A percentile compares a stretch with the other conserved stretches of the same genome.
Conservation (phyloP, 176 grass and related monocot genomes). For the Panicum miliaceum region DNA sequence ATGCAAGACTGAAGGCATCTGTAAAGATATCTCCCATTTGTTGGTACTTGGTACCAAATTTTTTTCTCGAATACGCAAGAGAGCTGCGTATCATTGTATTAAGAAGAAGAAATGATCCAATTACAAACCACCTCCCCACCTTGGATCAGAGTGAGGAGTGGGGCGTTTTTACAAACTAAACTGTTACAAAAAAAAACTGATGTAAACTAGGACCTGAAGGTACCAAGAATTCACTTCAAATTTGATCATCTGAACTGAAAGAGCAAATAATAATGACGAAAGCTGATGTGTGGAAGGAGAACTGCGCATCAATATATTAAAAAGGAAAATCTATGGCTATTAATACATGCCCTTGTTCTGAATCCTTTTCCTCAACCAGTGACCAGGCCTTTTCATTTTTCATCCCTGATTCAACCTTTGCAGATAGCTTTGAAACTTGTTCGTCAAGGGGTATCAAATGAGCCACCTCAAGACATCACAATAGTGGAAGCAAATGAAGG, state of each 20-base stretch:
- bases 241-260: slow-evolving; percentile 14
- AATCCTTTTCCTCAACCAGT: neutral
- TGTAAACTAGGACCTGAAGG: too few species aligned
- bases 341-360: neutral
- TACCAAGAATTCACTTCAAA: neutral
- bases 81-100: too few species aligned
- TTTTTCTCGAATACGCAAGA: too few species aligned
- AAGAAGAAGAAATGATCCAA: too few species aligned
- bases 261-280: neutral
- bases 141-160: too few species aligned
- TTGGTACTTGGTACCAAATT: too few species aligned
- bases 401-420: slow-evolving; percentile 6
- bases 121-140: too few species aligned
- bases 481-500: slow-evolving; percentile 40
- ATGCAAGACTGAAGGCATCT: neutral
- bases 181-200: too few species aligned
- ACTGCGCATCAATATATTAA: too few species aligned
- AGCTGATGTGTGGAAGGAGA: neutral
- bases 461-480: slow-evolving; percentile 40
- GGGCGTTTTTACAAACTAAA: too few species aligned
- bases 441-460: slow-evolving; percentile 49
- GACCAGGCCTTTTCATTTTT: neutral
- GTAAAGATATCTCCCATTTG: neutral
- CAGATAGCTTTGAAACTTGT: slow-evolving; percentile 75
- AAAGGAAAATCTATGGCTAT: neutral